phyloP scores from a whole-genome alignment of 2,329 filamentous ascomycete species.

The Chaetomium strumarium region DNA sequence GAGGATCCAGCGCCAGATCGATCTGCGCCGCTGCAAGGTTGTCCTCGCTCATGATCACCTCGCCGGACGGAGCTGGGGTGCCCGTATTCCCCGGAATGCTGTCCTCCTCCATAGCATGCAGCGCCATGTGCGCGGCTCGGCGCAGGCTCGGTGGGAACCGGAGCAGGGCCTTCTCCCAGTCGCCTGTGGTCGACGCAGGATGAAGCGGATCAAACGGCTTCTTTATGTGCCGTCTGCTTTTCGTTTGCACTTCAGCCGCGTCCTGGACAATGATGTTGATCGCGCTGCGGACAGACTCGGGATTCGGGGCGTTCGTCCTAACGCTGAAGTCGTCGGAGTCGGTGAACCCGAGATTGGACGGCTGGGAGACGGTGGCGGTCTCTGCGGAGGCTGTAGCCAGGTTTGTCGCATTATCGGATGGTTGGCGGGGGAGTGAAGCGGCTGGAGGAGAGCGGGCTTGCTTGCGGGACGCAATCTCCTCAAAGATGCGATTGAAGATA shows the following conservation, averaged over 20 bases:
- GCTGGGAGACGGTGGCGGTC: no score
- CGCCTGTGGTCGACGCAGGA: conserved; percentile 23
- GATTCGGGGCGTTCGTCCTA: not conserved
- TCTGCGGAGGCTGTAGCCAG: not conserved
- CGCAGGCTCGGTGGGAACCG: conserved; percentile 38
- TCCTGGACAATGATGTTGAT: conserved; percentile 29
- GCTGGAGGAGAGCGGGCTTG: not conserved
- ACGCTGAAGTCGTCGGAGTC: not conserved
- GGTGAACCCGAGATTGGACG: not conserved
- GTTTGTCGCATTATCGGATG: not conserved
- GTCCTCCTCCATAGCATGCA: conserved; percentile 31
- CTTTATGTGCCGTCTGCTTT: conserved; percentile 9
- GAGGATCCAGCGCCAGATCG: conserved; percentile 19
- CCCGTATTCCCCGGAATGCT: not conserved
- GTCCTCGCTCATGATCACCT: conserved; percentile 26
- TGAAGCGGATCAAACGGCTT: conserved; percentile 16
- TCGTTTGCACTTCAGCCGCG: conserved; percentile 19
- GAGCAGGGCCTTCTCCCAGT: conserved; percentile 33
- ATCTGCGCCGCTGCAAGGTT: not conserved
- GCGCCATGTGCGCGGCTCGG: conserved; percentile 33
- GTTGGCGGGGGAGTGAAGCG: not conserved
- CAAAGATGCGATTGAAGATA: conserved; percentile 50
- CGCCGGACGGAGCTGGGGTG: not conserved
- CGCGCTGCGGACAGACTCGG: conserved; percentile 7
- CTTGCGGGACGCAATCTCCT: conserved; percentile 43